A percentile compares a stretch with the other conserved stretches of the same genome.
phyloP scores from a whole-genome alignment of 306 rosid genomes.

The Sechiopsis laciniata region DNA sequence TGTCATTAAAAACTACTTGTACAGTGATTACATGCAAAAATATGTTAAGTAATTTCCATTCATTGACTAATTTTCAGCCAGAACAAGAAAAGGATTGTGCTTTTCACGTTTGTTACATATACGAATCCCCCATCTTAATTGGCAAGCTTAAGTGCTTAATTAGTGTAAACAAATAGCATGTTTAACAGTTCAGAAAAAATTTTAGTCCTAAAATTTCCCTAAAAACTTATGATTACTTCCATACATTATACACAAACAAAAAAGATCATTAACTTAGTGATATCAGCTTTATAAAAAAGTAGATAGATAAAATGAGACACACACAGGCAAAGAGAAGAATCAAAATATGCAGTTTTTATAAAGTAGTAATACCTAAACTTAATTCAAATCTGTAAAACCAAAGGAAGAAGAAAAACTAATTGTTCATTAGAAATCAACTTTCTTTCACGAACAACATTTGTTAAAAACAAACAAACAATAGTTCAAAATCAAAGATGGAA shows the following conservation, averaged over 20 bases:
- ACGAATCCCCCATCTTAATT: background rate
- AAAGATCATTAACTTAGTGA: slow-evolving; percentile 2
- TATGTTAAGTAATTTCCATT: no score
- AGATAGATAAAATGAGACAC: background rate
- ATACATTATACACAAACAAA: background rate
- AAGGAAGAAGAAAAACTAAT: background rate
- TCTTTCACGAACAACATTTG: background rate
- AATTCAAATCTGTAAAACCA: background rate
- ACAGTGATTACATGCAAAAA: no score
- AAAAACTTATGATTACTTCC: background rate
- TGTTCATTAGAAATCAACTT: background rate
- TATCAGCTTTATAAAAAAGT: background rate
- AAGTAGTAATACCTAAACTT: background rate
- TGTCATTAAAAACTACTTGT: background rate
- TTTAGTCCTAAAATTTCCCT: no score
- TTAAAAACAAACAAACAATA: background rate
- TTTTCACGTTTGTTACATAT: background rate
- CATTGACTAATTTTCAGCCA: background rate
- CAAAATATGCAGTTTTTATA: background rate
- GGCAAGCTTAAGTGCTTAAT: slow-evolving; percentile 1
- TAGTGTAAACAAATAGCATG: background rate
- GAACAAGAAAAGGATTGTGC: background rate
- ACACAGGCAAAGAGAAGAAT: background rate
- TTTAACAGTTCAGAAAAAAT: no score
- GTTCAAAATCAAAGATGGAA: background rate